Conservation (phyloP, 345 rosid genomes). For the Aethionema arabicum region DNA sequence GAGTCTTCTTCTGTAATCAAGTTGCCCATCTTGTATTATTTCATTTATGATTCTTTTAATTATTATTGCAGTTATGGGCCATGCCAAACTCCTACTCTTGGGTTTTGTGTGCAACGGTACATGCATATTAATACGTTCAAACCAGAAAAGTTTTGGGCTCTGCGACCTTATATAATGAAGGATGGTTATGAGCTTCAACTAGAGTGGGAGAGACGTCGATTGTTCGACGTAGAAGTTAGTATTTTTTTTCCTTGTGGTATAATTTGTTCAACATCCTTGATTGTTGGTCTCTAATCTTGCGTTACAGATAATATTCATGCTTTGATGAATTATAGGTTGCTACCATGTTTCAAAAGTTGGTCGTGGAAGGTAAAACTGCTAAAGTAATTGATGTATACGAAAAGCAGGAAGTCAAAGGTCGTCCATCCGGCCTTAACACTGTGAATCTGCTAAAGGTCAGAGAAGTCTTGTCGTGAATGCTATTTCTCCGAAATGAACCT, state of each 20-base stretch:
- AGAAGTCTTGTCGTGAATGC: conserved; percentile 16
- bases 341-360: conserved; percentile 71
- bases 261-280: conserved; percentile 21
- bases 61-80: conserved; percentile 85
- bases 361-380: conserved; percentile 64
- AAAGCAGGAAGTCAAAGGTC: conserved; percentile 79
- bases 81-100: conserved; percentile 96
- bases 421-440: conserved; percentile 89
- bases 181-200: conserved; percentile 82
- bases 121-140: conserved; percentile 86
- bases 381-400: conserved; percentile 69
- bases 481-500: conserved; percentile 13
- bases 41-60: conserved; percentile 20
- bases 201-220: conserved; percentile 89
- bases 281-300: conserved; percentile 13
- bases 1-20: conserved; percentile 9
- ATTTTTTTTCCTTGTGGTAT: conserved; percentile 20
- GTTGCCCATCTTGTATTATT: conserved; percentile 16
- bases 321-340: conserved; percentile 59
- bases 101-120: conserved; percentile 91
- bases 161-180: conserved; percentile 56
- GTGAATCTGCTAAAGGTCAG: conserved; percentile 91
- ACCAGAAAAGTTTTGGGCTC: conserved; percentile 83
- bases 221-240: conserved; percentile 88
- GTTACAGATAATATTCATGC: conserved; percentile 15